Percentiles rank a stretch among this genome's conserved stretches.
Conservation (phyloP, 2,329 filamentous ascomycete species). For the Ceratocystis harringtonii region DNA sequence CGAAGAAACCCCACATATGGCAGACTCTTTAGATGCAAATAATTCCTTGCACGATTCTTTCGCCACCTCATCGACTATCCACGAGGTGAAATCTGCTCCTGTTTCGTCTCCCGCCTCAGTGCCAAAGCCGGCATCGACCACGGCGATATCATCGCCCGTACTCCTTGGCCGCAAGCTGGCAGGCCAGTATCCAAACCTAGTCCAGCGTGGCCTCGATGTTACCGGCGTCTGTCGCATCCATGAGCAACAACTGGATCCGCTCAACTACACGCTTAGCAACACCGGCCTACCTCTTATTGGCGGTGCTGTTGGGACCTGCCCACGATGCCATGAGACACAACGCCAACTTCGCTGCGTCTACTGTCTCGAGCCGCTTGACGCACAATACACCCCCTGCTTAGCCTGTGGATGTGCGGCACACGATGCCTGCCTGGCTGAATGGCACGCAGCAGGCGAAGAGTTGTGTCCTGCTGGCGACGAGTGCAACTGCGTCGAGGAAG, state of each 20-base stretch:
- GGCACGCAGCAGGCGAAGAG: slow-evolving; percentile 41
- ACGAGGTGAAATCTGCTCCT: not conserved
- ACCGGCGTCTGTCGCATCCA: slow-evolving; percentile 48
- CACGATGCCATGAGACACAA: slow-evolving; percentile 40
- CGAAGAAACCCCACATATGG: not conserved
- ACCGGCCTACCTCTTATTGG: slow-evolving; percentile 26
- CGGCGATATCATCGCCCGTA: slow-evolving; percentile 28
- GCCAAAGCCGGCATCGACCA: slow-evolving; percentile 36
- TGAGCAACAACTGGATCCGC: slow-evolving; percentile 46
- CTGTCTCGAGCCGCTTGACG: slow-evolving; percentile 45
- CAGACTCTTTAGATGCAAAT: not conserved
- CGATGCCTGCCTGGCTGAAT: slow-evolving; percentile 42
- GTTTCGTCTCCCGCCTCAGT: slow-evolving; percentile 24
- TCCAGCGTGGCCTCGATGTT: slow-evolving; percentile 42
- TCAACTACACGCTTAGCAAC: slow-evolving; percentile 29
- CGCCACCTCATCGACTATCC: not conserved
- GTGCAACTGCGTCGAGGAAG: slow-evolving; percentile 45
- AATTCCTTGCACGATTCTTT: not conserved
- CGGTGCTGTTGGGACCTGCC: slow-evolving; percentile 35
- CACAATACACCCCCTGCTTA: slow-evolving; percentile 45
- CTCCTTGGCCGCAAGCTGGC: slow-evolving; percentile 26
- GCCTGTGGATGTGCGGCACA: slow-evolving; percentile 49
- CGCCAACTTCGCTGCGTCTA: slow-evolving; percentile 46
- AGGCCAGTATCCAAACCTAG: slow-evolving; percentile 28
- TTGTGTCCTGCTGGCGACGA: slow-evolving; percentile 50